Base-by-base conservation (phyloP, 352 stramenopile genomes). In the Phytophthora ramorum region DNA sequence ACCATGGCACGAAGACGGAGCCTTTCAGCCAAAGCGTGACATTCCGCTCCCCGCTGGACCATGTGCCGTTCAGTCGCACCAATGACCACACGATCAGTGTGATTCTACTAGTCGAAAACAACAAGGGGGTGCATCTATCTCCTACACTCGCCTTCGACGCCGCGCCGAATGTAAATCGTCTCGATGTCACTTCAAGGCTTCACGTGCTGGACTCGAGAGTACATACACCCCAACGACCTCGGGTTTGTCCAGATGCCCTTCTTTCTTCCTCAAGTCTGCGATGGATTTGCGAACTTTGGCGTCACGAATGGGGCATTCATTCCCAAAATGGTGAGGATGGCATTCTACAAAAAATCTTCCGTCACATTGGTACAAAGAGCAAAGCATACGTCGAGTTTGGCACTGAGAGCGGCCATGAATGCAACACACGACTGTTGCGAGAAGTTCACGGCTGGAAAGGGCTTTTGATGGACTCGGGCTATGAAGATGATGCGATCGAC, bases 281-380 rank as follows among this genome's bases (percentile, higher is more conserved):
- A 2, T 92, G 83, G 83, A 66, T 89, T 49, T 91, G 82, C 53
- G 66, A 81, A 3, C 66, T 91, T 22, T 91, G 76, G 75, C 69
- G 74, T 16, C 79, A 91, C 57, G 83, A 93, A 43, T 92, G 77
- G 79, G 85, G 81, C 1, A 32, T 71, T 5, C 87, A 60, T 59
- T 92, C 83, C 0, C 85, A 90, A 38, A 93, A 93, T 41, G 85
- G 85, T 10, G 83, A 93, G 56, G 85, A 91, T 57, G 85, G 83
- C 17, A 72, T 93, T 22, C 50, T 93, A 26, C 53, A 51, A 34
- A 66, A 78, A 12, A 87, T 93, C 35, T 93, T 92, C 58, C 52
- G 71, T 41, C 54, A 83, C 44, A 69, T 91, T 35, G 76, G 75
- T 20, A 73, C 57, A 9, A 63, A 62, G 5, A 50, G 71, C 19